phyloP scores from a whole-genome alignment of 2,329 filamentous ascomycete species.

The Ascochyta viciae-villosae region DNA sequence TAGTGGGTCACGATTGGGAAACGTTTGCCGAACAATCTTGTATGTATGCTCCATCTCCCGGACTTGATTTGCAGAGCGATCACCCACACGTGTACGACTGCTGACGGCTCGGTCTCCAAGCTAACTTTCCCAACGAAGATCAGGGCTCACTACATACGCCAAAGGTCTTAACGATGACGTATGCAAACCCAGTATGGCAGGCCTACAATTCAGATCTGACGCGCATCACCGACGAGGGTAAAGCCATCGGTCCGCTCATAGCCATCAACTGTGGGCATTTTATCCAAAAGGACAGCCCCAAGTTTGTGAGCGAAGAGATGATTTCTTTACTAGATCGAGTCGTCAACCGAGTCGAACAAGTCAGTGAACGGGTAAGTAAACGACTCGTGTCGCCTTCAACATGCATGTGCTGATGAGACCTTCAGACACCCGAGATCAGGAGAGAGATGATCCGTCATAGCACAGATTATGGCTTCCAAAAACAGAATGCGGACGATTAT shows the following conservation, averaged over 20 bases:
- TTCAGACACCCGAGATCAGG: slow-evolving; percentile 13
- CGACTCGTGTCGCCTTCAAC: no score
- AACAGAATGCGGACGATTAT: background rate
- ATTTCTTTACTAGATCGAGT: slow-evolving; percentile 44
- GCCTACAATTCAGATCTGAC: slow-evolving; percentile 61
- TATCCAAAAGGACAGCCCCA: slow-evolving; percentile 62
- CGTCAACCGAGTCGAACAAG: slow-evolving; percentile 45
- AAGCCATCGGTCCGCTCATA: slow-evolving; percentile 55
- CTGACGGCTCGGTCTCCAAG: background rate
- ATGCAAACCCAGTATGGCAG: slow-evolving; percentile 62
- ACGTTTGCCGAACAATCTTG: slow-evolving; percentile 59
- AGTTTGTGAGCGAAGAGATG: slow-evolving; percentile 44
- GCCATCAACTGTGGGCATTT: slow-evolving; percentile 62
- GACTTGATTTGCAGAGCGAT: background rate
- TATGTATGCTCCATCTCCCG: slow-evolving; percentile 14
- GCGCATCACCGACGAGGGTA: slow-evolving; percentile 52
- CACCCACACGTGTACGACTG: background rate
- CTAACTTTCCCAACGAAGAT: slow-evolving; percentile 21
- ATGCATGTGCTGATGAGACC: background rate
- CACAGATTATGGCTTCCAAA: slow-evolving; percentile 11
- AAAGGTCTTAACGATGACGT: slow-evolving; percentile 55
- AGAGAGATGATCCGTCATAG: slow-evolving; percentile 18
- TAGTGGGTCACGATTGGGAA: slow-evolving; percentile 63
- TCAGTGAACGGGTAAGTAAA: slow-evolving; percentile 34
- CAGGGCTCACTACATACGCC: slow-evolving; percentile 40